Evolutionary conservation across 371 early-diverging fungal species (phyloP).

Genomic region (Entomophthora muscae): DNA sequence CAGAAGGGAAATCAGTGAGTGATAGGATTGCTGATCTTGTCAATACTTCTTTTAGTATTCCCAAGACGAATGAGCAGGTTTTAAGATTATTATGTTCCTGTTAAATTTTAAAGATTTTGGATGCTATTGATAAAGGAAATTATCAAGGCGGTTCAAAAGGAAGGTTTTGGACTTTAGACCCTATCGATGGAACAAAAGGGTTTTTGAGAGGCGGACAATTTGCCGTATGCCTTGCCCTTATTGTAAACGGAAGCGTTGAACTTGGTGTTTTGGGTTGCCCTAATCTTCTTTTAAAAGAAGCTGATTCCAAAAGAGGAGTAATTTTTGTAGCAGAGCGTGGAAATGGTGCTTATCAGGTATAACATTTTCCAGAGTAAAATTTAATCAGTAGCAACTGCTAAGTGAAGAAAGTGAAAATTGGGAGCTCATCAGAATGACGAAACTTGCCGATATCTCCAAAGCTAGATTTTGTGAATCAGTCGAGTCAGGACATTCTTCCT

Average conservation of each 20-base stretch:
- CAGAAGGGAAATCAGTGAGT: slow-evolving; percentile 37
- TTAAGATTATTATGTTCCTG: not conserved
- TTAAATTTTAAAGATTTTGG: slow-evolving; percentile 32
- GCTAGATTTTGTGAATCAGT: slow-evolving; percentile 88
- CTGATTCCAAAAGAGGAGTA: slow-evolving; percentile 50
- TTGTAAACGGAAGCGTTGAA: slow-evolving; percentile 73
- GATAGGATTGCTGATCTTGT: slow-evolving; percentile 63
- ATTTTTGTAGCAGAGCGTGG: slow-evolving; percentile 65
- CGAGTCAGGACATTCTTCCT: slow-evolving; percentile 79
- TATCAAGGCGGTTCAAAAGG: slow-evolving; percentile 65
- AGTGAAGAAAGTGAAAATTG: slow-evolving; percentile 20
- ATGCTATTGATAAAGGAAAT: slow-evolving; percentile 78
- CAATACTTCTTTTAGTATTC: slow-evolving; percentile 41
- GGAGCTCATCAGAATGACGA: slow-evolving; percentile 35
- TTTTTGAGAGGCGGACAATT: slow-evolving; percentile 94
- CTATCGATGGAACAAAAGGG: slow-evolving; percentile 89
- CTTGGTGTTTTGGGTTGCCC: slow-evolving; percentile 91
- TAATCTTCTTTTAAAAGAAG: slow-evolving; percentile 53
- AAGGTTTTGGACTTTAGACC: slow-evolving; percentile 89
- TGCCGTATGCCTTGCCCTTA: slow-evolving; percentile 87
- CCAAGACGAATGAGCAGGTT: slow-evolving; percentile 47
- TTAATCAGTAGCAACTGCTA: not conserved
- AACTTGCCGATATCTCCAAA: slow-evolving; percentile 27
- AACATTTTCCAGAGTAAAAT: not conserved
- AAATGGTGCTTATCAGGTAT: slow-evolving; percentile 78